Evolutionary conservation across 352 stramenopile genomes (phyloP).

Genomic region (Peronosclerospora sorghi): DNA sequence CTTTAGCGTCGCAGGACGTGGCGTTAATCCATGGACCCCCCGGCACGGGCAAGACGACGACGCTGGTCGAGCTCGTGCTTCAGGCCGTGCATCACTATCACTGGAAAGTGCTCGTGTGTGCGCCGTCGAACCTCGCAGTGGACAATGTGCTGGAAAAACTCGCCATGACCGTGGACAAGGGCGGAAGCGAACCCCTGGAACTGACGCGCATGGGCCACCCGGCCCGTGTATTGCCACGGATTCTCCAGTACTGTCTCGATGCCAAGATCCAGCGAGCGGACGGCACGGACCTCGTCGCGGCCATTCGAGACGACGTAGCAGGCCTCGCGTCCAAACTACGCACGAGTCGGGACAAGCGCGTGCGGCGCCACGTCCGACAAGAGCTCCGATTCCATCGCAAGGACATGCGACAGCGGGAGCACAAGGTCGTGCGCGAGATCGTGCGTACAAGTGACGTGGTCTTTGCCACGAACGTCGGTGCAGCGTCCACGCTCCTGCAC

Average conservation of each 20-base stretch:
- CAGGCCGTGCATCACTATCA: constrained; percentile 82
- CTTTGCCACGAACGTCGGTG: constrained; percentile 93
- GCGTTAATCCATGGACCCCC: constrained; percentile 89
- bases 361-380: constrained; percentile 34
- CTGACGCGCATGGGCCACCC: constrained; percentile 89
- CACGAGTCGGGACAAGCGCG: constrained; percentile 45
- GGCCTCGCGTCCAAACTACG: constrained; percentile 40
- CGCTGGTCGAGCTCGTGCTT: constrained; percentile 93
- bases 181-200: too few relatives aligned
- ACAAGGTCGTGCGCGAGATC: constrained; percentile 88
- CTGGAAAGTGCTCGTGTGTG: constrained; percentile 91
- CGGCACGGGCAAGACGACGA: constrained; percentile 95
- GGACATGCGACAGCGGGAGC: constrained; percentile 89
- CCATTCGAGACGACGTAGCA: constrained; percentile 89
- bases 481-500: constrained; percentile 84
- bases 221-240: constrained; percentile 84
- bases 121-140: constrained; percentile 97
- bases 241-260: constrained; percentile 91
- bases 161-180: too few relatives aligned
- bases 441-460: constrained; percentile 90
- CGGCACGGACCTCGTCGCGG: constrained; percentile 91
- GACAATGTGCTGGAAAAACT: constrained; percentile 97
- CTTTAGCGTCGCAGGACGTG: constrained; percentile 78
- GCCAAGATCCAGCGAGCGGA: constrained; percentile 86
- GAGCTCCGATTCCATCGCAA: constrained; percentile 90